A percentile compares a stretch with the other conserved stretches of the same genome.
These are phyloP conservation scores for Adansonia madagascariensis DNA, from an alignment of 441 rosid species.

Conservation along the genomic window DNA sequence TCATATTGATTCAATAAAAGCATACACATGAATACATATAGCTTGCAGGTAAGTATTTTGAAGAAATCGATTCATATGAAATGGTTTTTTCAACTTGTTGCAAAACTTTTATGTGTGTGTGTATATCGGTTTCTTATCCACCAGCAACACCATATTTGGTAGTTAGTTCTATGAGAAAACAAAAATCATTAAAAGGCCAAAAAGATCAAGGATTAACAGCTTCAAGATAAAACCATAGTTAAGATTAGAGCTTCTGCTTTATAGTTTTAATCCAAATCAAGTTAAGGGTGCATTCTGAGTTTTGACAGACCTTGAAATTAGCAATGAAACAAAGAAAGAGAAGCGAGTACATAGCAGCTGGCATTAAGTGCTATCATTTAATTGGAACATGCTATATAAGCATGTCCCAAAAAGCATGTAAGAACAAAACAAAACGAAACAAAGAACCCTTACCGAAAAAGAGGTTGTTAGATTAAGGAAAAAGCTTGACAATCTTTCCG, in stretches of 20 bases:
- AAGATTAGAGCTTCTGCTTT: neutral
- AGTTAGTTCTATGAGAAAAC: neutral
- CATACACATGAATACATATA: neutral
- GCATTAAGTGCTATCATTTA: constrained; percentile 24
- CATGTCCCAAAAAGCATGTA: constrained; percentile 1
- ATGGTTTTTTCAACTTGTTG: neutral
- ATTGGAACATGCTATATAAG: constrained; percentile 1
- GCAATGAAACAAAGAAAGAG: constrained; percentile 24
- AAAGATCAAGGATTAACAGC: neutral
- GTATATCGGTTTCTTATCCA: neutral
- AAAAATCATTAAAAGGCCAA: neutral
- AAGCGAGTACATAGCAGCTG: neutral
- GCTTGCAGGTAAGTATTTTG: neutral
- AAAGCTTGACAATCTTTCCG: constrained; percentile 37
- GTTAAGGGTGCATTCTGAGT: neutral
- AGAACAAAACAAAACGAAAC: neutral
- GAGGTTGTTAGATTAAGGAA: constrained; percentile 23
- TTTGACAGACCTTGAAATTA: constrained; percentile 7
- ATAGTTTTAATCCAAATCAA: neutral
- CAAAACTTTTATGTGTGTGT: no score
- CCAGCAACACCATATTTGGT: neutral
- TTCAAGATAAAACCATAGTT: neutral
- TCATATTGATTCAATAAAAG: neutral
- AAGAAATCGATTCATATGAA: no score
- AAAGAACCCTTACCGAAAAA: constrained; percentile 7